Base-by-base conservation (phyloP, 495 filamentous ascomycete genomes). In the Penicillium desertorum region DNA sequence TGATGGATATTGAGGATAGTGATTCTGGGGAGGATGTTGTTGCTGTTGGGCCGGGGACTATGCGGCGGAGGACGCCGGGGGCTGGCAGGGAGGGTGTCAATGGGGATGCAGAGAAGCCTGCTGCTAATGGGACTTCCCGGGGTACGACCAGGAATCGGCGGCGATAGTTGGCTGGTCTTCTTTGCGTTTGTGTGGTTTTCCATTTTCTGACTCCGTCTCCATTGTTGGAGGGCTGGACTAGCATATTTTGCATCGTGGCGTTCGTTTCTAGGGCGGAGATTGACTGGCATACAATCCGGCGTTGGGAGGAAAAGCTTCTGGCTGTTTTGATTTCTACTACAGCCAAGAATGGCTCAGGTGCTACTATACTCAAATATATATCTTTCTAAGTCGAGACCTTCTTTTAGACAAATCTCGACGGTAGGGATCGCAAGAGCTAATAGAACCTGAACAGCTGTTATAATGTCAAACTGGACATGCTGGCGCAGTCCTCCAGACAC, bases 21-120 rank as follows among this genome's bases (percentile, higher is more conserved):
- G 86, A 88, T 54, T 86, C 82, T 65, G 93, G 94, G 61, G 94
- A 97, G 57, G 95, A 98, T 62, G 89, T 94, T 60, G 81, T 96
- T 14, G 83, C 88, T 23, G 86, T 96, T 51, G 89, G 88, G 0
- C 85, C 90, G 0, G 92, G 92, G 0, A 93, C 91, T 34, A 88
- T 92, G 78, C 78, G 92, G 41, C 76, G 89, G 19, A 88, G 90
- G 60, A 91, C 86, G 59, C 85, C 86, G 17, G 83, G 83, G 2
- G 75, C 78, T 25, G 80, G 78, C 6, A 73, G 75, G 30, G 81
- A 83, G 54, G 73, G 16, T 30, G 48, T 73, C 16, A 76, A 72
- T 48, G 57, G 47, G 25, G 58, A 51, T 20, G 29, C 32, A 10
- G 47, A 51, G 25, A 61, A 57, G 46, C 23, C 45, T 19, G 49